These are phyloP conservation scores for Eimeria sp. DNA, from an alignment of 169 alveolate species.

Conservation along the genomic window DNA sequence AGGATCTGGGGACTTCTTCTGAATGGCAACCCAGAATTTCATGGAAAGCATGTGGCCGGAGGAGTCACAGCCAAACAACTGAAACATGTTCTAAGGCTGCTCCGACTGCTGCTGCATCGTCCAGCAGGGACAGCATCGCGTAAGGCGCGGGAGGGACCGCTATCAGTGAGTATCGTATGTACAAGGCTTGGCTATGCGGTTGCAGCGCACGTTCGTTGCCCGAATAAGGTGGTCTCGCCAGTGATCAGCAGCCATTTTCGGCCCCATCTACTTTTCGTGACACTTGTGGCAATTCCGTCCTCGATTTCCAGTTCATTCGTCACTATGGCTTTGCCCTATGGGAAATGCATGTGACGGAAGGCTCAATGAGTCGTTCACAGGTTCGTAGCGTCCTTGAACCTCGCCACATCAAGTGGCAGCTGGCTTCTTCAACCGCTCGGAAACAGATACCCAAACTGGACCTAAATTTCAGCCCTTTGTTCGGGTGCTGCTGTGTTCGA, in stretches of 20 bases:
- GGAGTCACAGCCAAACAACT: background rate
- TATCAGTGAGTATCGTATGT: background rate
- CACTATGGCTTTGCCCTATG: background rate
- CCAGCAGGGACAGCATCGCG: background rate
- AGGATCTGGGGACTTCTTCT: background rate
- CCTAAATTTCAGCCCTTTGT: background rate
- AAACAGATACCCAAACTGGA: background rate
- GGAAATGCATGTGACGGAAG: background rate
- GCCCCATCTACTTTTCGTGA: slow-evolving; percentile 7
- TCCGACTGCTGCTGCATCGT: slow-evolving; percentile 15
- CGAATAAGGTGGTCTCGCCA: background rate
- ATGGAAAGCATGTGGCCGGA: background rate
- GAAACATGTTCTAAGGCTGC: background rate
- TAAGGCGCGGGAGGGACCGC: background rate
- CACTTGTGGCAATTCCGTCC: background rate
- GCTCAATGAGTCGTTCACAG: background rate
- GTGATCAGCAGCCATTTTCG: background rate
- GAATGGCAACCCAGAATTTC: background rate
- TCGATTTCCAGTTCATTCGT: background rate
- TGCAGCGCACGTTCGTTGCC: background rate
- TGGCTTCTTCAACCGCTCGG: background rate
- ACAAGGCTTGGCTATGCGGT: background rate
- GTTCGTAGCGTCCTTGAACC: background rate
- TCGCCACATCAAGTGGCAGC: background rate
- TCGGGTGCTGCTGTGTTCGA: background rate